These are phyloP conservation scores for Lasiodiplodia sp. DNA, from an alignment of 2,329 filamentous ascomycete genomes.

Conservation along the genomic window DNA sequence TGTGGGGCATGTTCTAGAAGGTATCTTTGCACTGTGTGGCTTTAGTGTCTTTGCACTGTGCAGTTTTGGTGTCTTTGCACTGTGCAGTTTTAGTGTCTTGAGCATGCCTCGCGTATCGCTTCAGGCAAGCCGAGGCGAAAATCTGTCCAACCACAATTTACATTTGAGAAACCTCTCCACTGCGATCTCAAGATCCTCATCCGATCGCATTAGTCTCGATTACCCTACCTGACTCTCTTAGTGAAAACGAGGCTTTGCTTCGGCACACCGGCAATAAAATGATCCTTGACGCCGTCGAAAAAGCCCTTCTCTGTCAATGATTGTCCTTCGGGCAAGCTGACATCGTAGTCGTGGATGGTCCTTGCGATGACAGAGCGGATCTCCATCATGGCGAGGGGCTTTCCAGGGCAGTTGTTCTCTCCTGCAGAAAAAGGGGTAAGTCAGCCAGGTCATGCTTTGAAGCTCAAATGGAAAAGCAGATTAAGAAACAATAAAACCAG, in stretches of 20 bases:
- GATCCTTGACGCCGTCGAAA: slow-evolving; percentile 36
- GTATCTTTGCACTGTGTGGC: too few relatives aligned
- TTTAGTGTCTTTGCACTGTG: too few relatives aligned
- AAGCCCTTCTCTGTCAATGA: slow-evolving; percentile 34
- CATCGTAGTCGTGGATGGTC: slow-evolving; percentile 14
- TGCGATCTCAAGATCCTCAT: neutral
- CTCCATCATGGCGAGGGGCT: slow-evolving; percentile 19
- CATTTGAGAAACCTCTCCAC: neutral
- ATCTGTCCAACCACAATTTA: too few relatives aligned
- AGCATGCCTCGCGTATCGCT: too few relatives aligned
- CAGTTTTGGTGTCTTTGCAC: too few relatives aligned
- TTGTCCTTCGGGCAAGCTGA: slow-evolving; percentile 36
- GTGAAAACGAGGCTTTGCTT: slow-evolving; percentile 9
- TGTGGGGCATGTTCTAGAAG: too few relatives aligned
- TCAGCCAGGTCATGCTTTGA: neutral
- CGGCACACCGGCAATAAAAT: slow-evolving; percentile 36
- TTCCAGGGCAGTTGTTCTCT: slow-evolving; percentile 19
- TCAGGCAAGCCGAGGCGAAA: too few relatives aligned
- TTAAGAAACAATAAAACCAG: neutral
- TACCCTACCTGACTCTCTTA: neutral
- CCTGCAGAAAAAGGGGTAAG: neutral
- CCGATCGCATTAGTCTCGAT: neutral
- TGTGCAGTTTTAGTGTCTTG: too few relatives aligned
- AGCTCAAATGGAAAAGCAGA: neutral
- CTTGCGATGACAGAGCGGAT: slow-evolving; percentile 14